Base-by-base conservation (phyloP, 306 rosid species). In the Dicorynia guianensis region DNA sequence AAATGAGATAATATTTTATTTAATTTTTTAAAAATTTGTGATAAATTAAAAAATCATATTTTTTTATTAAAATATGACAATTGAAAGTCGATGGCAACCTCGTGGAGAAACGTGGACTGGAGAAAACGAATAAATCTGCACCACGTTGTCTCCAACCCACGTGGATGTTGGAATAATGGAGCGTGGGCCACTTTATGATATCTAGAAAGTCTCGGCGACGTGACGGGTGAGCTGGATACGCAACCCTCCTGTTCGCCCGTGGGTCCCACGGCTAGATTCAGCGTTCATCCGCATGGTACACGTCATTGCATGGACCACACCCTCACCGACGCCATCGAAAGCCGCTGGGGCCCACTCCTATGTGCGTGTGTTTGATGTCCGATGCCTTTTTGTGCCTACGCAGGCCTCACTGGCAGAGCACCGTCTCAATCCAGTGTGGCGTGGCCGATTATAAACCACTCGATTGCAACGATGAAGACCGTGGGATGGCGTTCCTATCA, bases 361-460 rank as follows among this genome's bases (percentile, higher is more conserved):
- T n/a, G 48, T 39, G 38, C 49, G 49, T 62, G 34, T 38, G 67
- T 14, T 63, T 5, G 34, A 39, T 63, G 50, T 49, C 17, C 49
- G 68, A 9, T 36, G 25, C 47, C 67, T 63, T 40, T 63, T 63
- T 40, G 68, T 15, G 35, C 34, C 50, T 4, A 39, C 50, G 18
- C 15, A 40, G 6, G 50, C 68, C 68, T 47, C 25, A 83, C 66
- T 39, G 74, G 60, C 5, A 36, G 14, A n/a, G 48, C 50, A 5
- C 50, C 15, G 4, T 54, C 18, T 46, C 44, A 34, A 2, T 2
- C 34, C 4, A 4, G 7, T 4, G 68, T 18, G 50, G 49, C 52
- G 50, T 63, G 68, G 68, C 19, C 67, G 69, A 57, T 49, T 78
- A 75, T 71, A 18, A 50, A 25, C 69, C 79, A 70, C 71, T 7